Base-by-base conservation (phyloP, 176 grass and related monocot species). In the Lolium rigidum region DNA sequence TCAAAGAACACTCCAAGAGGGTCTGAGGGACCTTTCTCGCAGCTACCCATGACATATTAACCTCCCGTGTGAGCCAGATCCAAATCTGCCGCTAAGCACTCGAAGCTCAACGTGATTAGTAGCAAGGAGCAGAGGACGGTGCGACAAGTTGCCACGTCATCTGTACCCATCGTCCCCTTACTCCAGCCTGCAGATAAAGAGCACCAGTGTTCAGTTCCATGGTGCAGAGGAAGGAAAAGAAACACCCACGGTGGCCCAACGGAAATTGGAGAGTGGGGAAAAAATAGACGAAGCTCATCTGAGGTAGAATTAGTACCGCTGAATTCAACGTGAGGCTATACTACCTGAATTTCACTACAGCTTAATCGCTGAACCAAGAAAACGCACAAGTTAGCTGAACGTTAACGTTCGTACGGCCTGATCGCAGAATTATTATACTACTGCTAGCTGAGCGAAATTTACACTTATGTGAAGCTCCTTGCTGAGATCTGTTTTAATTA, bases 1-100 rank as follows among this genome's bases (percentile, higher is more conserved):
- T 98, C 95, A 80, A 98, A 98, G 83, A 98, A 98, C 25, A 93
- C 56, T 6, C 95, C 95, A n/a, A 93, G 10, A 98, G 43, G 67
- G 65, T 90, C 17, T 95, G 91, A 22, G 95, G 87, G 51, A 93
- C 92, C 71, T 88, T 87, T 17, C 35, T 63, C 46, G 84, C 89
- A 59, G 80, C 80, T 70, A 90, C 77, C 15, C 72, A 55, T 2
- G 91, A 93, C 48, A 91, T 86, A 83, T 95, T 62, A 44, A 98
- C 85, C 2, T 85, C 13, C 93, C 7, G 24, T 87, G 78, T 70
- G 87, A 10, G 57, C 84, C 46, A 67, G 79, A 17, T 78, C 66
- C 35, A 87, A 64, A 24, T 67, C 87, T 83, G 84, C 62, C 16
- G 80, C 83, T 25, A 76, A 59, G 70, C 93, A 87, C 39, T 52